Evolutionary conservation across 1,284 basidiomycete genomes (phyloP).

Genomic region (Cryptococcus sp.): DNA sequence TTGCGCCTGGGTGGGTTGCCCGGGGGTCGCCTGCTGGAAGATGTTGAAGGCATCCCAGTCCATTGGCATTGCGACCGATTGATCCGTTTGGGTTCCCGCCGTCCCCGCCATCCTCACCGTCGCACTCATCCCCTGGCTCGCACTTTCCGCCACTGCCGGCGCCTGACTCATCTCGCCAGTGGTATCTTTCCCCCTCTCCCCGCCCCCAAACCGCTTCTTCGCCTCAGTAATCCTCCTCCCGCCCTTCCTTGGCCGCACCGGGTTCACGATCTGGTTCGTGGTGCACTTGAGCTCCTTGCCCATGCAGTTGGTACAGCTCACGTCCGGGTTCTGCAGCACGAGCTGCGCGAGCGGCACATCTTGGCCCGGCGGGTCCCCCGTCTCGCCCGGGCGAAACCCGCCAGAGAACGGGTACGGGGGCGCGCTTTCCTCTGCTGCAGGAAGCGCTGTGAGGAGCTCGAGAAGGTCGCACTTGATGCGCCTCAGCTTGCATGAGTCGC

Average conservation of each 20-base stretch:
- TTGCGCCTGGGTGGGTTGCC: no score
- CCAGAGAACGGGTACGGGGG: not conserved
- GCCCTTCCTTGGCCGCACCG: constrained; percentile 42
- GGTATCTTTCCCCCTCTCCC: not conserved
- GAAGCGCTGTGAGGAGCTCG: constrained; percentile 19
- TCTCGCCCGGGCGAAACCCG: no score
- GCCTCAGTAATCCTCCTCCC: constrained; percentile 42
- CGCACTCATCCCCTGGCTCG: no score
- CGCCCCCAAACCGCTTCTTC: constrained; percentile 30
- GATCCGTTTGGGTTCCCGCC: no score
- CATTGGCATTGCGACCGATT: no score
- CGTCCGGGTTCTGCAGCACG: constrained; percentile 30
- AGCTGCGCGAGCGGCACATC: constrained; percentile 20
- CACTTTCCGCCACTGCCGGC: no score
- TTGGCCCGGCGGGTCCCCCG: no score
- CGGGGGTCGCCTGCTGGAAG: no score
- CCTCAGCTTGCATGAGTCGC: constrained; percentile 38
- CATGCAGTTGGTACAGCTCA: constrained; percentile 36
- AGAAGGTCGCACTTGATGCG: constrained; percentile 43
- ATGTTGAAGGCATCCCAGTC: no score
- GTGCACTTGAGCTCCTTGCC: constrained; percentile 41
- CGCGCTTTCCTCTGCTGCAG: not conserved
- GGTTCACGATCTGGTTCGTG: constrained; percentile 38
- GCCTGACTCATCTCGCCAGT: not conserved
- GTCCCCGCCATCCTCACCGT: no score